Percentiles rank a stretch among this genome's conserved stretches.
Conservation (phyloP, 2,329 filamentous ascomycete genomes). For the Helicocarpus griseus region DNA sequence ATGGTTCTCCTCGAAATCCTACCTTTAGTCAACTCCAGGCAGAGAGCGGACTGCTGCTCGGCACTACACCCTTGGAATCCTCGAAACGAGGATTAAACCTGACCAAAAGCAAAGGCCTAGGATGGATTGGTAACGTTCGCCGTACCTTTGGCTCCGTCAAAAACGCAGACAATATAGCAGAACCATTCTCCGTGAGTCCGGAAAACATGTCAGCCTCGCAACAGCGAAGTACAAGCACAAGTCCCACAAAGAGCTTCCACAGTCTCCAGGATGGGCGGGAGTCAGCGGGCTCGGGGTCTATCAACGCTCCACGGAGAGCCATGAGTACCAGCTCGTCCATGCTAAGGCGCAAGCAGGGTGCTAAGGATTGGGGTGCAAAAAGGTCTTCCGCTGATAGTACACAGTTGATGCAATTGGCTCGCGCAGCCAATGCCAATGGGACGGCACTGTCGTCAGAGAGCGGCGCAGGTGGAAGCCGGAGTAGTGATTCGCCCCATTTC, state of each 20-base stretch:
- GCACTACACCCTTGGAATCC: conserved; percentile 28
- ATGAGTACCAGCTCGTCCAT: conserved; percentile 40
- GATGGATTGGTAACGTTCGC: conserved; percentile 60
- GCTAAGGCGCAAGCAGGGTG: conserved; percentile 42
- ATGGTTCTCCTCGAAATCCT: conserved; percentile 27
- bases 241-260: conserved; percentile 15
- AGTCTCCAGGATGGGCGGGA: conserved; percentile 6
- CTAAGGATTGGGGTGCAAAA: conserved; percentile 42
- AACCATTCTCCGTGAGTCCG: conserved; percentile 1
- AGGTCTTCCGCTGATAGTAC: conserved; percentile 12
- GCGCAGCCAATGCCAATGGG: conserved; percentile 2
- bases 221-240: conserved; percentile 17
- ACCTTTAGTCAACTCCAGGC: conserved; percentile 41
- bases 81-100: conserved; percentile 15
- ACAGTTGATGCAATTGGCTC: conserved; percentile 5
- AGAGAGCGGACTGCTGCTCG: conserved; percentile 44
- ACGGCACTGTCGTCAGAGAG: conserved; percentile 4
- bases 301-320: conserved; percentile 32
- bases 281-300: not conserved
- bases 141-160: conserved; percentile 46
- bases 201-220: conserved; percentile 1
- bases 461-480: conserved; percentile 4
- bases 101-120: conserved; percentile 44
- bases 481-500: conserved; percentile 4
- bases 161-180: conserved; percentile 10